These are phyloP conservation scores for Barbarea vulgaris DNA, from an alignment of 345 rosid genomes.

Conservation along the genomic window DNA sequence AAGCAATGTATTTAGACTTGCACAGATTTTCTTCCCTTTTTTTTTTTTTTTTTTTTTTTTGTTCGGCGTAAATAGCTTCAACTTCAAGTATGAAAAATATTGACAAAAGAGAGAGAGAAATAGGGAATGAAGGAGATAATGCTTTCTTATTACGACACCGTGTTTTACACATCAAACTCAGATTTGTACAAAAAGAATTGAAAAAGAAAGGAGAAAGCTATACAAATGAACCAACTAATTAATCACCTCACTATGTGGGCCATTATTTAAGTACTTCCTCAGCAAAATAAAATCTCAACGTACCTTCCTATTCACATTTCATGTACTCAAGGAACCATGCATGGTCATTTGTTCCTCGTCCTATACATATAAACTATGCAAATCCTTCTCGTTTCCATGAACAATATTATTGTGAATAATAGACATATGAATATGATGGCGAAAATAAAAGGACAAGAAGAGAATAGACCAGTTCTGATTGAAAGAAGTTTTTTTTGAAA, in stretches of 20 bases:
- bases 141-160: conserved; percentile 39
- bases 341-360: conserved; percentile 16
- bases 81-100: conserved; percentile 5
- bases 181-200: conserved; percentile 35
- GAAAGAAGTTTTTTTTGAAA: not conserved
- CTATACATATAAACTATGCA: conserved; percentile 19
- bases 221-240: conserved; percentile 38
- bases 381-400: conserved; percentile 1
- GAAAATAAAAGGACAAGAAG: not conserved
- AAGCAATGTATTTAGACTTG: not conserved
- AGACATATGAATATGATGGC: conserved; percentile 18
- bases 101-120: not conserved
- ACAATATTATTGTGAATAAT: conserved; percentile 8
- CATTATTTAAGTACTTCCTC: conserved; percentile 39
- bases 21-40: not conserved
- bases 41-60: too few species aligned
- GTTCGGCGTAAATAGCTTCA: conserved; percentile 1
- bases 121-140: conserved; percentile 21
- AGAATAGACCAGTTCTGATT: not conserved
- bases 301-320: conserved; percentile 40
- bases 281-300: conserved; percentile 34
- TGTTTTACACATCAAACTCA: conserved; percentile 37
- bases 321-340: conserved; percentile 33
- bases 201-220: conserved; percentile 30
- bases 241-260: conserved; percentile 36